Evolutionary conservation across 352 stramenopile species (phyloP), one percentile per base, ranked within the genome.

Genomic region (Pythium dissotocum): DNA sequence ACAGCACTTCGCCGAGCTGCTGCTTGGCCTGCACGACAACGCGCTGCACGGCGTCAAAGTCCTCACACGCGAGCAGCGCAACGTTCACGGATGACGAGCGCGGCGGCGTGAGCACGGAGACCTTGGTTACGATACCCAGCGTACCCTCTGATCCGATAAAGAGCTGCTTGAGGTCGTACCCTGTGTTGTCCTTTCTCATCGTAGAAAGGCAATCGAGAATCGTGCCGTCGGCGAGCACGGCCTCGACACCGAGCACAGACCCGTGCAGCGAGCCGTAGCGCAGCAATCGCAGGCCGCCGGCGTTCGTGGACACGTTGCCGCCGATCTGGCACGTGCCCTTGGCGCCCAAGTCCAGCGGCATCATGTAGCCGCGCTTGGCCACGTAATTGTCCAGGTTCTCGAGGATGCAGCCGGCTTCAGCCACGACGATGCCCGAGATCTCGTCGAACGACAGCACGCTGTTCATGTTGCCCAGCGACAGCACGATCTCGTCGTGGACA

Each of bases 301-400:
- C 97, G 70, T 99, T 99, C 1, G 97, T 98, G 18, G 88, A 85
- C 2, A 99, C 76, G 77, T 99, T 99, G 26, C 97, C 97, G 46
- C 97, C 97, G 70, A 99, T 99, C 73, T 96, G 87, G 75, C 97
- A 99, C n/a, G 89, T 95, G 44, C 97, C 97, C 70, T 99, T 99
- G n/a, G 97, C 93, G 35, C 95, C 97, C 6, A 99, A 85, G 72
- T 99, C 97, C 18, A 99, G 73, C 12, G 97, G 97, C 73, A 99
- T 96, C 69, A 97, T 89, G 80, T 91, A 94, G 38, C 86, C 88
- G 35, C 87, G 66, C 65, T 93, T 83, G n/a, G 74, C 76, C 28
- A 98, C 87, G 68, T 93, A 90, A 44, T 85, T 79, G 70, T 99
- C 93, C 9, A 99, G 77, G 56, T 91, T 88, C 73, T 98, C 90